These are phyloP conservation scores for Westerdykella sp. DNA, from an alignment of 2,329 filamentous ascomycete species.

Conservation along the genomic window DNA sequence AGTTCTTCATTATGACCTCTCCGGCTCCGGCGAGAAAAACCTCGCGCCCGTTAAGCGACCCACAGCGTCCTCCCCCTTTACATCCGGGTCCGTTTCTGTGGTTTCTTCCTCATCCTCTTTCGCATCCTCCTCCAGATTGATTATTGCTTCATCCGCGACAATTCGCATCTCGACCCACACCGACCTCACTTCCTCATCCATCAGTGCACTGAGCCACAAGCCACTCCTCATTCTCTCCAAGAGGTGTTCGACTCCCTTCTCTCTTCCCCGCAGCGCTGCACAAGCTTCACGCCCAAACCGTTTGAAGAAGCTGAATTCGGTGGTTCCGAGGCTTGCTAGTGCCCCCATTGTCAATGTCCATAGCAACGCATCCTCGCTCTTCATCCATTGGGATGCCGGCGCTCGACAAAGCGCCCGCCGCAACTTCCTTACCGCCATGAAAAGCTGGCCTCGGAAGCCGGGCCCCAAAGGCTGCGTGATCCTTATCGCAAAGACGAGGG, in stretches of 20 bases:
- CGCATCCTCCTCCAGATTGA: slow-evolving; percentile 1
- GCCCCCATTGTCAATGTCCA: slow-evolving; percentile 29
- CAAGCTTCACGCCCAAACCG: slow-evolving; percentile 4
- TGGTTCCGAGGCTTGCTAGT: slow-evolving; percentile 15
- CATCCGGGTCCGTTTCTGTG: slow-evolving; percentile 1
- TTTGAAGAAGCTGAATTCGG: slow-evolving; percentile 2
- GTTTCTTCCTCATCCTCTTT: neutral
- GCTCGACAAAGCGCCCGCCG: slow-evolving; percentile 10
- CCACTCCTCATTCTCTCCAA: slow-evolving; percentile 14
- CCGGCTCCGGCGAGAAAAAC: slow-evolving; percentile 5
- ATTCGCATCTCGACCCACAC: slow-evolving; percentile 18
- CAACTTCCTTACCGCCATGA: slow-evolving; percentile 19
- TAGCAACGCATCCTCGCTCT: slow-evolving; percentile 17
- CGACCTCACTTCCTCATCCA: slow-evolving; percentile 14
- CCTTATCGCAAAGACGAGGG: slow-evolving; percentile 22
- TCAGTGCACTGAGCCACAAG: slow-evolving; percentile 18
- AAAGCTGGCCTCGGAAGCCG: slow-evolving; percentile 9
- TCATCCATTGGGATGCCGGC: slow-evolving; percentile 15
- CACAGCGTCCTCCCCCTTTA: slow-evolving; percentile 10
- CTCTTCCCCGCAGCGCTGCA: slow-evolving; percentile 6
- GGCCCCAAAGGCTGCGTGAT: slow-evolving; percentile 15
- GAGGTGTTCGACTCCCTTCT: slow-evolving; percentile 9
- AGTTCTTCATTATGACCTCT: too few species aligned
- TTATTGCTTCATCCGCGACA: slow-evolving; percentile 3
- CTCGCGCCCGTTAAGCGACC: slow-evolving; percentile 7